phyloP scores from a whole-genome alignment of 345 rosid species.

The Rubroshorea leprosula region DNA sequence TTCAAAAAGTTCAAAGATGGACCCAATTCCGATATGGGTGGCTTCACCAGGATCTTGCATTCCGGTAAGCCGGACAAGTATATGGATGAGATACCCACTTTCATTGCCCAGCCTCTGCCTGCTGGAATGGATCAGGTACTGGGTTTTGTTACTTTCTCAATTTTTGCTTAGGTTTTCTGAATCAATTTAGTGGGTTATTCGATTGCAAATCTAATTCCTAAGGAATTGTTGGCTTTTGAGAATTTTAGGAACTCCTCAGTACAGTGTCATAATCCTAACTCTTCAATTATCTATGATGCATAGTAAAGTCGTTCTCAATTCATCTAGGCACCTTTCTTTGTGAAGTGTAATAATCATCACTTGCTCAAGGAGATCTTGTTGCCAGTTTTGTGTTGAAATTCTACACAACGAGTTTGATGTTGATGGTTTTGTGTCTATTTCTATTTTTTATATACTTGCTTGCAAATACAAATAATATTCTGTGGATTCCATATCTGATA shows the following conservation, averaged over 20 bases:
- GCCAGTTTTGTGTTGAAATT: not conserved
- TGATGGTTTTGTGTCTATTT: not conserved
- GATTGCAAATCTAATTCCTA: too few species aligned
- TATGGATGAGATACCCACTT: conserved; percentile 98
- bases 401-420: not conserved
- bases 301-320: too few species aligned
- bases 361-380: not conserved
- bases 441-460: not conserved
- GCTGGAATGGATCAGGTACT: conserved; percentile 89
- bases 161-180: too few species aligned
- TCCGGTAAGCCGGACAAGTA: conserved; percentile 74
- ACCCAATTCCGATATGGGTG: conserved; percentile 84
- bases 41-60: conserved; percentile 94
- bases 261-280: too few species aligned
- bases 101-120: conserved; percentile 86
- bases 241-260: too few species aligned
- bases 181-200: not conserved
- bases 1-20: conserved; percentile 59
- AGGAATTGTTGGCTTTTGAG: too few species aligned
- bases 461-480: not conserved
- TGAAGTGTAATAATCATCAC: not conserved
- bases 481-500: not conserved
- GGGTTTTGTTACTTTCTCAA: too few species aligned
- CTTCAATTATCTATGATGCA: too few species aligned
- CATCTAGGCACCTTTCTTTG: not conserved